A percentile compares a stretch with the other conserved stretches of the same genome.
Evolutionary conservation across 352 stramenopile species (phyloP).

Genomic region (Elongisporangium anandrum): DNA sequence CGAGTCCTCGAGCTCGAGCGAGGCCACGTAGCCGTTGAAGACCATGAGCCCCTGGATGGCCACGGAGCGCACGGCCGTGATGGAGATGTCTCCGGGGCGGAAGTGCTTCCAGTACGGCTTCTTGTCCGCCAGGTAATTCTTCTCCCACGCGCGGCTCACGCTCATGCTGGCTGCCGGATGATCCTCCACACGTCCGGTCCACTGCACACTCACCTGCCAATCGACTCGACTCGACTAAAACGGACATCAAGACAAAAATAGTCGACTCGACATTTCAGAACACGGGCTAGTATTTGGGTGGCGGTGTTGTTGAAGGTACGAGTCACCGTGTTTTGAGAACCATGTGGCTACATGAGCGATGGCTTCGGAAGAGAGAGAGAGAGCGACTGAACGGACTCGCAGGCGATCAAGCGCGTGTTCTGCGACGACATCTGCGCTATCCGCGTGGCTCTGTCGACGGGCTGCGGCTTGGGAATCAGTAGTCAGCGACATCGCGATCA

Average conservation of each 20-base stretch:
- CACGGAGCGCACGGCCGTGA: slow-evolving; percentile 52
- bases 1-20: slow-evolving; percentile 60
- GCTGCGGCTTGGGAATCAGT: slow-evolving; percentile 93
- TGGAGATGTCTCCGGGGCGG: slow-evolving; percentile 28
- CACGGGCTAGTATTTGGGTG: too few species aligned
- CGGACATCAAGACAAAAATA: too few species aligned
- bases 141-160: slow-evolving; percentile 38
- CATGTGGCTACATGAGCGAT: neutral
- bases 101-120: slow-evolving; percentile 86
- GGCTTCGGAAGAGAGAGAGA: neutral
- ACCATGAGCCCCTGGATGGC: slow-evolving; percentile 71
- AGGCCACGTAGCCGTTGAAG: slow-evolving; percentile 75
- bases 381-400: slow-evolving; percentile 45
- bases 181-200: neutral
- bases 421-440: slow-evolving; percentile 37
- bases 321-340: neutral
- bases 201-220: slow-evolving; percentile 17
- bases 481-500: slow-evolving; percentile 91
- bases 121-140: slow-evolving; percentile 79
- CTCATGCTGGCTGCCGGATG: slow-evolving; percentile 18
- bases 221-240: neutral
- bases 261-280: too few species aligned
- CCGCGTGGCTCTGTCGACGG: slow-evolving; percentile 90
- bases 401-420: slow-evolving; percentile 50
- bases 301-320: slow-evolving; percentile 1